Base-by-base conservation (phyloP, 108 stramenopile species). In the Nitzschia putrida region DNA sequence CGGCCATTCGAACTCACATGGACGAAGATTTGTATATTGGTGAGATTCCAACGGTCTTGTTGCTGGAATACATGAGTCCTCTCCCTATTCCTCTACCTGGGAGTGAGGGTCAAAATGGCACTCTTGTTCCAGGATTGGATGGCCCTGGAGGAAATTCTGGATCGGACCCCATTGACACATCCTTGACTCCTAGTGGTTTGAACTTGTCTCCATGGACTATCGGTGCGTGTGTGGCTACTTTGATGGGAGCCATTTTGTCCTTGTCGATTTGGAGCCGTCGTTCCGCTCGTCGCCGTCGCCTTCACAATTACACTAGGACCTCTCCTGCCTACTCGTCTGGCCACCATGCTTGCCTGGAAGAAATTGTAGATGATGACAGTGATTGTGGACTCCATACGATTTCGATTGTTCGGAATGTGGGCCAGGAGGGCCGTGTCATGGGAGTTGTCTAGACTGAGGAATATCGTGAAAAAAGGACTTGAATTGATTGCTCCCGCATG, bases 181-280 rank as follows among this genome's bases (percentile, higher is more conserved):
- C 47, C 47, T 2, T 49, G 47, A 53, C 73, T 8, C 10, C 51
- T 16, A 54, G 18, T 22, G 22, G 50, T 16, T 44, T 71, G 45
- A 57, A 43, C 41, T 38, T 66, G 23, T 57, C 68, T 14, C 71
- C 64, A 9, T 83, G 75, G 78, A 83, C 78, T 22, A 73, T 83
- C 72, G 83, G 83, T 6, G 74, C 78, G 22, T 72, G 65, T 34
- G 69, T 80, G 10, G 78, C 75, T 0, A 76, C 66, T 29, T 41
- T 67, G 24, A 68, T 77, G 55, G 83, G 74, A n/a, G 83, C 78
- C 0, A 24, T 74, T 14, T 53, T 83, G 18, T 75, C 78, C 25
- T 47, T 79, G 12, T 50, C 52, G 53, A 72, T 72, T 49, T 83
- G 71, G 60, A 68, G 64, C 10, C 69, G 77, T 20, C 69, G 76